Evolutionary conservation across 2,329 filamentous ascomycete species (phyloP).

Genomic region (Colletotrichum siamense): DNA sequence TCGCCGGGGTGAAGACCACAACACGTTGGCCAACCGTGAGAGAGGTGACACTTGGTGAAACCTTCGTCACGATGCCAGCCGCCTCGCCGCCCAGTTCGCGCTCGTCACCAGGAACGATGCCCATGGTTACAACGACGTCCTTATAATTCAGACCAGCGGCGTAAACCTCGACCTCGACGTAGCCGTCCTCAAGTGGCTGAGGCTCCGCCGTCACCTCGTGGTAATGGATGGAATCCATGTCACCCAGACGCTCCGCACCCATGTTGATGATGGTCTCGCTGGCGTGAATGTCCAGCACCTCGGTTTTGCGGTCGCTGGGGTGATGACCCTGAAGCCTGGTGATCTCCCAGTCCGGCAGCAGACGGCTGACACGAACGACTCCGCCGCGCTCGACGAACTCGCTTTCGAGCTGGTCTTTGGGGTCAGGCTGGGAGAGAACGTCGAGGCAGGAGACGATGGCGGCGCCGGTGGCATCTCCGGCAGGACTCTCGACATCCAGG

Average conservation of each 20-base stretch:
- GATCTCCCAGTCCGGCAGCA: background rate
- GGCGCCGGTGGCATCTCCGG: fast-evolving
- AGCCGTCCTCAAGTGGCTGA: background rate
- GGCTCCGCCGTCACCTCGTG: background rate
- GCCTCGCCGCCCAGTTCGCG: background rate
- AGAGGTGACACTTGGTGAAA: background rate
- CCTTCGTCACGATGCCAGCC: background rate
- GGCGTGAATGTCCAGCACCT: background rate
- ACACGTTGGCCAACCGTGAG: background rate
- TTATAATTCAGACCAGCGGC: background rate
- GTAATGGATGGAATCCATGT: background rate
- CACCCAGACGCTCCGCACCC: background rate
- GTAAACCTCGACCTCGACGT: background rate
- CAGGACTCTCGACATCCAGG: fast-evolving
- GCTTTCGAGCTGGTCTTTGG: too few relatives aligned
- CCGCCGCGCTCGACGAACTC: too few relatives aligned
- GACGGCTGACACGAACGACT: background rate
- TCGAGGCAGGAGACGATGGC: too few relatives aligned
- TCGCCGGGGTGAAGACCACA: conserved; percentile 1
- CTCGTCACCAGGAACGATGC: background rate
- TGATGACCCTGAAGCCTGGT: background rate
- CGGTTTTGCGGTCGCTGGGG: background rate
- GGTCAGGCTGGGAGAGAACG: too few relatives aligned
- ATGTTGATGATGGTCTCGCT: background rate
- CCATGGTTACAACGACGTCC: background rate